Evolutionary conservation across 257 asterid species (phyloP), one percentile per base, ranked within the genome.

Genomic region (Fraxinus anomala): DNA sequence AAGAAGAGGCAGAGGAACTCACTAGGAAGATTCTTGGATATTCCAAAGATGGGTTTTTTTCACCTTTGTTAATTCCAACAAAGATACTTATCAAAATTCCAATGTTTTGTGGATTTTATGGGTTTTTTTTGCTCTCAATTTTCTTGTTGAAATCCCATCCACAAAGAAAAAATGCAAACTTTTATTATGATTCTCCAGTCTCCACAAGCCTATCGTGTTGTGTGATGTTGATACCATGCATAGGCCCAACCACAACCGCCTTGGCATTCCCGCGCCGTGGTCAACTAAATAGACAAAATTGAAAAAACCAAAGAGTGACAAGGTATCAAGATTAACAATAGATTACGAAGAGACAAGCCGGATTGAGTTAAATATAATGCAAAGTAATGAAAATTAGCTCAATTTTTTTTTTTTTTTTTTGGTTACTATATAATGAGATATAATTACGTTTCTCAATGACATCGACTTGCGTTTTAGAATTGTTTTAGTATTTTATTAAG

Each of bases 61-160:
- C 40, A 36, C 40, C 40, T 36, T 37, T 37, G 51, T 42, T 42
- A 42, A 42, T 42, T 42, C 51, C 51, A 42, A 42, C 51, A 42
- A 42, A 42, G 17, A 42, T 12, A 2, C 12, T 5, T 3, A 42
- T 42, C 5, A 42, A 42, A 42, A 72, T 65, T 63, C 68, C 70
- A 76, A 76, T 78, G 73, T 47, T 79, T 84, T 74, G 73, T 83
- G 87, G 88, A 86, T 28, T 49, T 85, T 68, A 84, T 73, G 80
- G 66, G 83, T 66, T 17, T 49, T 51, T 17, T 56, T n/a, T n/a
- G 24, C 11, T 47, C 28, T 61, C 73, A 47, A 9, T 19, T 31
- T 79, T 66, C 34, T 69, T 42, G 74, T 67, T 47, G 67, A 83
- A 85, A 76, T 78, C 78, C 77, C 87, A 80, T 80, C 86, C 87